phyloP scores from a whole-genome alignment of 2,329 filamentous ascomycete genomes.

The Zarea fungicola region DNA sequence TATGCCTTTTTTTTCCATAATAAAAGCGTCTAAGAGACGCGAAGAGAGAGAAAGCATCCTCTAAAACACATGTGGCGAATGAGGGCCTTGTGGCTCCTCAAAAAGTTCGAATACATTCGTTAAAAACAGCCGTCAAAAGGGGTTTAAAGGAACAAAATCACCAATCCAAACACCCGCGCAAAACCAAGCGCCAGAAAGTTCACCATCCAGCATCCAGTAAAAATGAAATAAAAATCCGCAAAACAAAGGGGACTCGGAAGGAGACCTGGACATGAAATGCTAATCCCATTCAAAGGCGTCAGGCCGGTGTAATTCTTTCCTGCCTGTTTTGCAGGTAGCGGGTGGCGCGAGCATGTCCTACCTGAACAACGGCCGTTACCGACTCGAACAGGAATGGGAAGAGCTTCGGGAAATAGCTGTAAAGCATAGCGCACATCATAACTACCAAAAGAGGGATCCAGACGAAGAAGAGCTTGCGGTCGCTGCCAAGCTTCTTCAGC shows the following conservation, averaged over 20 bases:
- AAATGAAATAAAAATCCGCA: not conserved
- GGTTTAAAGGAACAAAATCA: not conserved
- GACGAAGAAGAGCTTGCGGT: conserved; percentile 63
- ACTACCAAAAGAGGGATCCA: conserved; percentile 53
- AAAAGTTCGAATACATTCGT: not conserved
- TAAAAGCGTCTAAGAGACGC: not conserved
- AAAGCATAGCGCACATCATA: conserved; percentile 45
- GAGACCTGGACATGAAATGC: not conserved
- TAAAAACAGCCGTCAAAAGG: not conserved
- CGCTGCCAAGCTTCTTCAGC: conserved; percentile 57
- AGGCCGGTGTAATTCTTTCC: conserved; percentile 24
- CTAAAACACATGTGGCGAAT: not conserved
- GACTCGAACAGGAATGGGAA: conserved; percentile 32
- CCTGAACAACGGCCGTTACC: conserved; percentile 26
- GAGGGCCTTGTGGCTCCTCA: no score
- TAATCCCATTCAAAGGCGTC: conserved; percentile 5
- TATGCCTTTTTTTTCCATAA: conserved; percentile 2
- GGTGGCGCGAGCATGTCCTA: conserved; percentile 19
- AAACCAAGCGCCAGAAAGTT: not conserved
- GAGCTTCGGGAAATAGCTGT: conserved; percentile 46
- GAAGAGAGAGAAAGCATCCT: not conserved
- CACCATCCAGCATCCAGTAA: conserved; percentile 2
- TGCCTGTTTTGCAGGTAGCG: conserved; percentile 23
- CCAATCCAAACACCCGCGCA: not conserved
- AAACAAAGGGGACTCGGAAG: not conserved